Percentiles rank a stretch among this genome's conserved stretches.
Conservation (phyloP, 2,329 filamentous ascomycete genomes). For the Byssoonygena ceratinophila region DNA sequence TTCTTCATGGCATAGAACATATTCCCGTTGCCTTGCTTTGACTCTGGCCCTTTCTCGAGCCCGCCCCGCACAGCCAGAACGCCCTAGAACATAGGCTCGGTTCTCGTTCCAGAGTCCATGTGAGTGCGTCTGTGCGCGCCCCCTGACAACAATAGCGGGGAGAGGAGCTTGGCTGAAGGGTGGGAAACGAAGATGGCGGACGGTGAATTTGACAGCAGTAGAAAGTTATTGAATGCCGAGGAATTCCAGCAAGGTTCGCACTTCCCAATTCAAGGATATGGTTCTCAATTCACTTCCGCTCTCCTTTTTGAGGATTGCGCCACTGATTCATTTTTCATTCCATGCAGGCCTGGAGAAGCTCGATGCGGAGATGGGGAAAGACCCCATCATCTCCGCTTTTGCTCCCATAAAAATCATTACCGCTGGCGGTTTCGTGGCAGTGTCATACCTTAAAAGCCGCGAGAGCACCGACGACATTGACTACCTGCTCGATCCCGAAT, state of each 20-base stretch:
- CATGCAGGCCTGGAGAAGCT: constrained; percentile 26
- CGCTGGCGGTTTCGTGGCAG: constrained; percentile 26
- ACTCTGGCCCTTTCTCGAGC: too few species aligned
- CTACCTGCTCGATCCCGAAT: constrained; percentile 27
- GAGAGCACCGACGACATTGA: constrained; percentile 27
- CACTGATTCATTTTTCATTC: too few species aligned
- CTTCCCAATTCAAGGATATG: too few species aligned
- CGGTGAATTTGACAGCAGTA: not conserved
- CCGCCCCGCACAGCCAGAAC: too few species aligned
- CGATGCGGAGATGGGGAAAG: constrained; percentile 25
- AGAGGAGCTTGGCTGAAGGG: not conserved
- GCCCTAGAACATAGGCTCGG: too few species aligned
- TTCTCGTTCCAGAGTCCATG: too few species aligned
- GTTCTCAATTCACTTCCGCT: too few species aligned
- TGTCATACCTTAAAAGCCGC: constrained; percentile 25
- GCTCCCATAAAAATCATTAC: constrained; percentile 26
- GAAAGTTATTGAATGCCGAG: constrained; percentile 8
- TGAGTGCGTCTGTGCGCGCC: not conserved
- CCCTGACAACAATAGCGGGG: not conserved
- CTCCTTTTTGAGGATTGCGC: too few species aligned
- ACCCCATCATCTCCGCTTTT: constrained; percentile 25
- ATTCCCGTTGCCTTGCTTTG: too few species aligned
- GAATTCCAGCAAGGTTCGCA: constrained; percentile 11
- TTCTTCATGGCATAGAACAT: too few species aligned
- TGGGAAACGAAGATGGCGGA: not conserved